A percentile compares a stretch with the other conserved stretches of the same genome.
phyloP scores from a whole-genome alignment of 1,139 yeast genomes.

The Meyerozyma sp. region DNA sequence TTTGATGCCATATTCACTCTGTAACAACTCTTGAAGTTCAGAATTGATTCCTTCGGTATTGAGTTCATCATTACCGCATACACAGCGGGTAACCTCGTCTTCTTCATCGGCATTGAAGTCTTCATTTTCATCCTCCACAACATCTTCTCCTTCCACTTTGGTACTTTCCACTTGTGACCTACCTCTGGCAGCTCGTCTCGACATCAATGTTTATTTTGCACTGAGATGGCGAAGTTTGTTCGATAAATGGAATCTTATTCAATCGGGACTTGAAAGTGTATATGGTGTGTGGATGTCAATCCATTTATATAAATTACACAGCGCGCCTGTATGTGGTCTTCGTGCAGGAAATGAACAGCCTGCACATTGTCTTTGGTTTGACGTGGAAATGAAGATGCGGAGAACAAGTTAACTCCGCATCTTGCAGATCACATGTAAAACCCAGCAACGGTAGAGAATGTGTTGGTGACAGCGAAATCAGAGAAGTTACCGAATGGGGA shows the following conservation, averaged over 20 bases:
- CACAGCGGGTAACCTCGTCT: conserved; percentile 76
- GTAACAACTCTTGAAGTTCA: conserved; percentile 41
- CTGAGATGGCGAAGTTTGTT: no score
- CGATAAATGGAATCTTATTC: no score
- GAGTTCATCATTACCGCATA: conserved; percentile 76
- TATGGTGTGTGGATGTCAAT: no score
- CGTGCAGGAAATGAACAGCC: no score
- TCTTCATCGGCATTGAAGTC: conserved; percentile 28
- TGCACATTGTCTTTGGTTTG: neutral
- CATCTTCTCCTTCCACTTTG: neutral
- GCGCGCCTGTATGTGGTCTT: neutral
- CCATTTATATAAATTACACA: neutral
- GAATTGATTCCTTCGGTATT: conserved; percentile 29
- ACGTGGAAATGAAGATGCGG: neutral
- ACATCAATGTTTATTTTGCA: neutral
- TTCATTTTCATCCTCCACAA: neutral
- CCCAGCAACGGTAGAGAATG: no score
- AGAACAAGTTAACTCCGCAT: neutral
- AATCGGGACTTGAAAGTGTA: no score
- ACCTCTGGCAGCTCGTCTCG: neutral
- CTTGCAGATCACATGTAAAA: neutral
- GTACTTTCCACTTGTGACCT: neutral
- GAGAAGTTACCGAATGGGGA: neutral
- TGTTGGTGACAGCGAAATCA: no score
- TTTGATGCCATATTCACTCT: conserved; percentile 51